These are phyloP conservation scores for Eurotiales sp. DNA, from an alignment of 2,329 filamentous ascomycete species.

Conservation along the genomic window DNA sequence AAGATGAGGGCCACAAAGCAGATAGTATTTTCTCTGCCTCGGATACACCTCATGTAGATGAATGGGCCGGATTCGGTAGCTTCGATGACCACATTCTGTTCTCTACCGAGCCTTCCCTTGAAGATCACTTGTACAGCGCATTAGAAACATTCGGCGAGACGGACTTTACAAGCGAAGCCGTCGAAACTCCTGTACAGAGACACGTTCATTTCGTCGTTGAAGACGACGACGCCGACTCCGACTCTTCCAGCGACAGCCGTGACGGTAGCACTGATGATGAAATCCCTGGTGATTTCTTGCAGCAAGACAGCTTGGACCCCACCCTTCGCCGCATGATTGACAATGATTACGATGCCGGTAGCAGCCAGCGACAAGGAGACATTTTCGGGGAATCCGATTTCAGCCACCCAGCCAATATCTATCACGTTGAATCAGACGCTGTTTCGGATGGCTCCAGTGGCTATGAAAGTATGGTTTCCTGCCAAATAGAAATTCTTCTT, in stretches of 20 bases:
- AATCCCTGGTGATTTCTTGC: constrained; percentile 74
- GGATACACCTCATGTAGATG: constrained; percentile 23
- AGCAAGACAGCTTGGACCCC: constrained; percentile 69
- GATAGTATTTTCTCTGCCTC: constrained; percentile 22
- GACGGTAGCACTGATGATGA: constrained; percentile 48
- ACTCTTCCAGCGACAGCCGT: constrained; percentile 56
- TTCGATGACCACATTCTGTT: constrained; percentile 42
- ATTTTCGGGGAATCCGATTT: constrained; percentile 38
- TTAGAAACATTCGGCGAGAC: constrained; percentile 38
- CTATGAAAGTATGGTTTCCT: constrained; percentile 54
- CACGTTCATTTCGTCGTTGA: constrained; percentile 66
- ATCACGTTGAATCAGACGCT: constrained; percentile 45
- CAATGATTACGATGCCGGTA: constrained; percentile 48
- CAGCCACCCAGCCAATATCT: constrained; percentile 38
- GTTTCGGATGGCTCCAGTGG: constrained; percentile 46
- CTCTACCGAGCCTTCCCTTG: constrained; percentile 39
- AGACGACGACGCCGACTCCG: constrained; percentile 53
- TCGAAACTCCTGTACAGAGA: constrained; percentile 47
- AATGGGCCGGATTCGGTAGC: constrained; percentile 54
- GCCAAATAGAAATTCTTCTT: constrained; percentile 18
- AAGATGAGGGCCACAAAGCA: constrained; percentile 29
- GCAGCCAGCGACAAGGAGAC: constrained; percentile 34
- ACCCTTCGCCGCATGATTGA: constrained; percentile 71
- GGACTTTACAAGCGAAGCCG: constrained; percentile 32
- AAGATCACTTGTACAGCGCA: constrained; percentile 38